Base-by-base conservation (phyloP, 2,329 filamentous ascomycete genomes). In the Fusarium nelsonii region DNA sequence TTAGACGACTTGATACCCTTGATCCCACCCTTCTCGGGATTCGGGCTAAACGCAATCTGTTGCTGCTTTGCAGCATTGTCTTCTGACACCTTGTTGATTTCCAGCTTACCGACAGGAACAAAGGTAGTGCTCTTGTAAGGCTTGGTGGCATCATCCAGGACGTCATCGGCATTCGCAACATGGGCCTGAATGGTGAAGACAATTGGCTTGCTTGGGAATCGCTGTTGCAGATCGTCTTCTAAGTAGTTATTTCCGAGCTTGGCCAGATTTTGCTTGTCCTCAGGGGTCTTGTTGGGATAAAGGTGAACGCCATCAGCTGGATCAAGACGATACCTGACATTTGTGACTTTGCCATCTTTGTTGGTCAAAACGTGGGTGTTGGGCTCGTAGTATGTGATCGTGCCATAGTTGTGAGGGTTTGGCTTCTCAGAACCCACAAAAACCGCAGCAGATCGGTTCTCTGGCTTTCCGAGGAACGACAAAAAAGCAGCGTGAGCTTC, bases 311-410 rank as follows among this genome's bases (percentile, higher is more conserved):
- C 45, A 0, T 68, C 65, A 7, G 11, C 36, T 0, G 64, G 64
- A 6, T 49, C 41, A 12, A 68, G 64, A 1, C 64, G 64, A 2
- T 68, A 68, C 2, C 59, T 55, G 9, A 68, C 18, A 6, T 68
- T 68, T 1, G 65, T 68, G 23, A 30, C 5, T 5, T 28, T 26
- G 2, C 65, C 50, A 4, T 68, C 36, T 8, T 43, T 53, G 33
- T 68, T 68, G 32, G 41, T 68, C 4, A 68, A 4, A 1, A 68
- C 18, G 6, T 68, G 65, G 1, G 65, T 68, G 10, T 68, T 61
- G n/a, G 64, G 53, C 41, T 68, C 45, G n/a, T 65, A 61, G 12
- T 68, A 68, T 7, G 49, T 68, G 32, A 68, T 65, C 0, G 64
- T 68, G 1, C 65, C 59, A n/a, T 68, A 68, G 4, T 56, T 68